These are phyloP conservation scores for Acidiella bohemica DNA, from an alignment of 495 filamentous ascomycete species.

Conservation along the genomic window DNA sequence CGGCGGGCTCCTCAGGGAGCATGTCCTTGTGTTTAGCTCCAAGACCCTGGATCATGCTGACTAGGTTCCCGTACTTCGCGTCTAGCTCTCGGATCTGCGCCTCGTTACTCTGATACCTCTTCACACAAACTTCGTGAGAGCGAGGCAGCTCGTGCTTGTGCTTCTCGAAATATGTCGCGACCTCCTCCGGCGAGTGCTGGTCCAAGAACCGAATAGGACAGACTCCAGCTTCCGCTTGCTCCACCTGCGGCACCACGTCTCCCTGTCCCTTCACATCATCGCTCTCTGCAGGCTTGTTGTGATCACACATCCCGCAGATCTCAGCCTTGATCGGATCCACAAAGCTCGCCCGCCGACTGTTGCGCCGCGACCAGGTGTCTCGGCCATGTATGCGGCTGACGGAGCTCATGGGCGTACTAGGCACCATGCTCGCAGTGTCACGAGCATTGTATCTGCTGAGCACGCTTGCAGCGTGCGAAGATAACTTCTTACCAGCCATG, in stretches of 20 bases:
- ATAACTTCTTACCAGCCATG: constrained; percentile 17
- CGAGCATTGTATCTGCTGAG: constrained; percentile 15
- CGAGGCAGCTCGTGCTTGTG: constrained; percentile 88
- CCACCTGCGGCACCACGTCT: not conserved
- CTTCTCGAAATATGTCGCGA: constrained; percentile 75
- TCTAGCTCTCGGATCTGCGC: constrained; percentile 72
- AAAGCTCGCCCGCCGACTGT: constrained; percentile 13
- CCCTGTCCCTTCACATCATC: not conserved
- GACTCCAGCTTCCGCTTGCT: constrained; percentile 21
- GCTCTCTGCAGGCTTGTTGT: constrained; percentile 8
- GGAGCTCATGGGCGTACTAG: constrained; percentile 19
- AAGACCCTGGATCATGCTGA: constrained; percentile 79
- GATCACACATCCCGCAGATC: constrained; percentile 16
- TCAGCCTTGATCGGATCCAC: constrained; percentile 19
- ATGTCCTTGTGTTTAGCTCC: constrained; percentile 70
- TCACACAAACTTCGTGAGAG: constrained; percentile 81
- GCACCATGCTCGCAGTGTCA: constrained; percentile 28
- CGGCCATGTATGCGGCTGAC: constrained; percentile 11
- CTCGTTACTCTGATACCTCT: constrained; percentile 70
- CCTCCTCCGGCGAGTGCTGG: constrained; percentile 80
- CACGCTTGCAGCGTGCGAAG: constrained; percentile 17
- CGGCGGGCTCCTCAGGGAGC: constrained; percentile 49
- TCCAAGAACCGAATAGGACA: constrained; percentile 85
- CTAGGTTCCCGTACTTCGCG: constrained; percentile 78
- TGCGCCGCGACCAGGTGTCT: constrained; percentile 8